Conservation (phyloP, 1,284 basidiomycete genomes). For the Ganoderma sinense region DNA sequence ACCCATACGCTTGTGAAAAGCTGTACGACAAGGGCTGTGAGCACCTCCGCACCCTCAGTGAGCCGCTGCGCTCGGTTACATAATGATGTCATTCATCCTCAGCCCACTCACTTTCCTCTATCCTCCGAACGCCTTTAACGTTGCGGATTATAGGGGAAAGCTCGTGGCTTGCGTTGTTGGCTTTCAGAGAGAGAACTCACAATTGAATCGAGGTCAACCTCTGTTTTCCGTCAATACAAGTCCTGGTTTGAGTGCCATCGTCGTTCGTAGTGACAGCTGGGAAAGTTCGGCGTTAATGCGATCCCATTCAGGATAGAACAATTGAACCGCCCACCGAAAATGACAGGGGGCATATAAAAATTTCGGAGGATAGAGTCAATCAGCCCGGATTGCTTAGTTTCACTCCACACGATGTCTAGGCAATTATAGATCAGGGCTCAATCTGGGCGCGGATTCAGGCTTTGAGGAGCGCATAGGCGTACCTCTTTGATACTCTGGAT, state of each 20-base stretch:
- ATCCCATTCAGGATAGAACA: not conserved
- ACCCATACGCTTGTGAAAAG: not conserved
- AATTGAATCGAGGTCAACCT: slow-evolving; percentile 74
- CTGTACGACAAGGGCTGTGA: not conserved
- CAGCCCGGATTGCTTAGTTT: slow-evolving; percentile 45
- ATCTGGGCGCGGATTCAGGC: not conserved
- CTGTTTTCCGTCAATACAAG: slow-evolving; percentile 83
- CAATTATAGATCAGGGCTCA: not conserved
- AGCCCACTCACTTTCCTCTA: slow-evolving; percentile 7
- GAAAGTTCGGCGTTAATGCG: not conserved
- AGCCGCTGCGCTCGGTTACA: not conserved
- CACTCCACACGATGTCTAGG: slow-evolving; percentile 64
- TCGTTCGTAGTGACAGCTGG: slow-evolving; percentile 55
- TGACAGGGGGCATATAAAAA: slow-evolving; percentile 63
- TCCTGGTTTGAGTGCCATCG: slow-evolving; percentile 68
- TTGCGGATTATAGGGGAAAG: not conserved
- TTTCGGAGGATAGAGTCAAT: slow-evolving; percentile 53
- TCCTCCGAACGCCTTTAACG: not conserved
- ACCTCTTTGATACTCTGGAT: slow-evolving; percentile 65
- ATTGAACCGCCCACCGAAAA: slow-evolving; percentile 58
- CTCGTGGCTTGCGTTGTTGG: not conserved
- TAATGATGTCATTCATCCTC: not conserved
- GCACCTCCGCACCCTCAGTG: not conserved
- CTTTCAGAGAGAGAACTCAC: slow-evolving; percentile 44
- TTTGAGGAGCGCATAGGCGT: slow-evolving; percentile 13